A percentile compares a stretch with the other conserved stretches of the same genome.
These are phyloP conservation scores for Wickerhamomyces silvicola DNA, from an alignment of 805 yeast species.

Conservation along the genomic window DNA sequence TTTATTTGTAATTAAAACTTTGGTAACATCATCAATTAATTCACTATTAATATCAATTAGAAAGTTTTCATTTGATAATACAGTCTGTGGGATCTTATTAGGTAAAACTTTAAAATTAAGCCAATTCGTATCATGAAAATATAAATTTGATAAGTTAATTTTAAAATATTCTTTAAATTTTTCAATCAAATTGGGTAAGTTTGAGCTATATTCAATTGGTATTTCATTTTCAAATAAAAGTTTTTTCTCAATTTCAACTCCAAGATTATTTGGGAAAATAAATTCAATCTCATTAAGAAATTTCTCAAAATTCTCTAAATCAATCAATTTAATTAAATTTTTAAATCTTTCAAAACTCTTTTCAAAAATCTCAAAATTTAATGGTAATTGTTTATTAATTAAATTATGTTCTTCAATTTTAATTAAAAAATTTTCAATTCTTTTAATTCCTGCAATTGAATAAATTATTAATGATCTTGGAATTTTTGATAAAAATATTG, in stretches of 20 bases:
- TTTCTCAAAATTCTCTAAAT: conserved; percentile 50
- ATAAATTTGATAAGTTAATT: conserved; percentile 37
- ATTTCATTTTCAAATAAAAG: too few species aligned
- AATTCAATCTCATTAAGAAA: conserved; percentile 58
- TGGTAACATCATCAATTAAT: conserved; percentile 27
- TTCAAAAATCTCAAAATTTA: conserved; percentile 51
- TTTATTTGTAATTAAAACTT: conserved; percentile 17
- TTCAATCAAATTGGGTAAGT: too few species aligned
- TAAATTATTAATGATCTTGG: conserved; percentile 63
- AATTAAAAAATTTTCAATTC: conserved; percentile 31
- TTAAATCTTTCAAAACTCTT: conserved; percentile 34
- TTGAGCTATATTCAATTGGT: too few species aligned
- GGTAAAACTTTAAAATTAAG: conserved; percentile 32
- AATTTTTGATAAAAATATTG: conserved; percentile 60
- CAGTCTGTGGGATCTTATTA: conserved; percentile 27
- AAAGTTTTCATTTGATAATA: conserved; percentile 26
- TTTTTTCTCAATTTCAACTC: too few species aligned
- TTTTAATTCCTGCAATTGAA: conserved; percentile 59
- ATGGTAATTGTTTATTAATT: conserved; percentile 23
- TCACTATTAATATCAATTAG: conserved; percentile 24
- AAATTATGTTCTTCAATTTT: conserved; percentile 17
- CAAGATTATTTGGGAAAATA: too few species aligned
- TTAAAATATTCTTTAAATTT: too few species aligned
- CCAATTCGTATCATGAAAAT: conserved; percentile 65
- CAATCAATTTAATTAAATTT: conserved; percentile 26